Evolutionary conservation across 257 asterid genomes (phyloP).

Genomic region (Buddleja alternifolia): DNA sequence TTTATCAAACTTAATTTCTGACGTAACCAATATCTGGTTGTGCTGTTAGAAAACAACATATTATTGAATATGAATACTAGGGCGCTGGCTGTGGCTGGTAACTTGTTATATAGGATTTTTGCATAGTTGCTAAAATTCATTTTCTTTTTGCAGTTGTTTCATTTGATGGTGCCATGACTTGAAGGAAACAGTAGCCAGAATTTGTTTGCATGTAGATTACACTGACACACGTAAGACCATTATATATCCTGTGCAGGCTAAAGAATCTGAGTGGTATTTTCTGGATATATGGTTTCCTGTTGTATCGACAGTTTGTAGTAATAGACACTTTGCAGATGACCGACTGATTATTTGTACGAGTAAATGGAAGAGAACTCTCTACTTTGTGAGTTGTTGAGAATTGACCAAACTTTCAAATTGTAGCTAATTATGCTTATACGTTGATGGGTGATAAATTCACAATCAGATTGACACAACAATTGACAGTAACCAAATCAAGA

Average conservation of each 20-base stretch:
- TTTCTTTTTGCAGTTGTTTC: slow-evolving; percentile 10
- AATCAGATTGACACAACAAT: too few relatives aligned
- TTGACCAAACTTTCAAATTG: background rate
- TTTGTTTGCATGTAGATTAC: slow-evolving; percentile 24
- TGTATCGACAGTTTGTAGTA: background rate
- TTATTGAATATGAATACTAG: background rate
- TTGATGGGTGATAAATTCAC: too few relatives aligned
- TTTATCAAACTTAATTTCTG: slow-evolving; percentile 1
- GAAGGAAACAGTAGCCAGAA: slow-evolving; percentile 20
- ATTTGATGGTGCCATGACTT: slow-evolving; percentile 16
- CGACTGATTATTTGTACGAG: background rate
- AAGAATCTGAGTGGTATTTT: background rate
- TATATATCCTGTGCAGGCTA: background rate
- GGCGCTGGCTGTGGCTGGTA: background rate
- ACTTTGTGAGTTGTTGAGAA: background rate
- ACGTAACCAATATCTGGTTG: background rate
- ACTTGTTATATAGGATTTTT: background rate
- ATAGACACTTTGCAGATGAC: background rate
- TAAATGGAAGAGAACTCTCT: background rate
- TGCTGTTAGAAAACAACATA: background rate
- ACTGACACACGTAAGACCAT: background rate
- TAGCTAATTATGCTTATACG: background rate
- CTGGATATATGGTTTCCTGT: slow-evolving; percentile 4
- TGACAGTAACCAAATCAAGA: too few relatives aligned
- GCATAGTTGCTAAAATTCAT: background rate